Base-by-base conservation (phyloP, 2,329 filamentous ascomycete species). In the Fusarium paranaense region DNA sequence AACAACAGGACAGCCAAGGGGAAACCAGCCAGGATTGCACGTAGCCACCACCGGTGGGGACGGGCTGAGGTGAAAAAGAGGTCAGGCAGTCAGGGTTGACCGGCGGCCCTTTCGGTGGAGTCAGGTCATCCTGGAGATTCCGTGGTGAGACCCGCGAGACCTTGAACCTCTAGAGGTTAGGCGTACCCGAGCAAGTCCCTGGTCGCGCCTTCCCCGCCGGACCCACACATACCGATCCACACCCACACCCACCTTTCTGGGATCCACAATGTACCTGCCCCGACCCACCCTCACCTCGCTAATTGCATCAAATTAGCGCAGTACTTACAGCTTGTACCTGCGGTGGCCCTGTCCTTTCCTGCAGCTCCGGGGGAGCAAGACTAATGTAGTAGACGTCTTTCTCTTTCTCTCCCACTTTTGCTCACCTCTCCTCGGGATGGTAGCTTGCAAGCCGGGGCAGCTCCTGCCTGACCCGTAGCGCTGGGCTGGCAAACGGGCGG, bases 111-210 rank as follows among this genome's bases (percentile, higher is more conserved):
- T 50, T 52, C 56, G 58, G 69, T 72, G 69, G 61, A 42, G 57
- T 62, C 59, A 67, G 59, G 62, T 74, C 72, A 62, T 42, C 72
- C 68, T 72, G 54, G 64, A 74, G 69, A 73, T 77, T 73, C 72
- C 71, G 71, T 75, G 76, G 75, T 78, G 75, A 76, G 73, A 71
- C 76, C 63, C 64, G 67, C 56, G 70, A 77, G 71, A 78, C 76
- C 76, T 77, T 71, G 76, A 78, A 76, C 76, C 76, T 75, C 73
- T 78, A 78, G 76, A 78, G 76, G 76, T 78, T 77, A 78, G 76
- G 76, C 75, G 76, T 69, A 76, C 75, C 76, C 75, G 76, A 78
- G 71, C 61, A 64, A 54, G 59, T 62, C 74, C 72, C 72, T 70
- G 67, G 67, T 59, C 50, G 40, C 62, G 61, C 70, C 56, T 73